These are phyloP conservation scores for Mycena capillaripes DNA, from an alignment of 768 basidiomycete genomes.

Conservation along the genomic window DNA sequence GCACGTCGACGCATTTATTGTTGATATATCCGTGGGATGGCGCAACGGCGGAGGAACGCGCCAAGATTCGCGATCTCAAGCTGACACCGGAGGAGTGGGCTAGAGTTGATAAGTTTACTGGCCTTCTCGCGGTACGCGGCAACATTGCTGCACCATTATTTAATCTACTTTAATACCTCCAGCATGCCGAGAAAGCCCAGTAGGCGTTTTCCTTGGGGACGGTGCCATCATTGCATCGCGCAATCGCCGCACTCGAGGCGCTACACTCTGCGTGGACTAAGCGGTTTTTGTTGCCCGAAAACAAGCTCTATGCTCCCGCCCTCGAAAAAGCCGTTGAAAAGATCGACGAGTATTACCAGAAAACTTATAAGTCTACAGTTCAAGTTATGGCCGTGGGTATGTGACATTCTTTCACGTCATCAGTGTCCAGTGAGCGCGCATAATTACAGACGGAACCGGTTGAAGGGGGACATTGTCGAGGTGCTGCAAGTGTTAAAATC, in stretches of 20 bases:
- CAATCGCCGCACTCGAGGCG: no score
- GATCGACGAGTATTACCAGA: no score
- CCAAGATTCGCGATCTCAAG: no score
- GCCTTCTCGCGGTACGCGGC: neutral
- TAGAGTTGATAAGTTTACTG: neutral
- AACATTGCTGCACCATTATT: neutral
- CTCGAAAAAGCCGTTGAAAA: no score
- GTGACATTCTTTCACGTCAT: constrained; percentile 38
- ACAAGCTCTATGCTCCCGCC: neutral
- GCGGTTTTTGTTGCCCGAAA: neutral
- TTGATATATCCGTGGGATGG: no score
- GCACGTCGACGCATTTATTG: no score
- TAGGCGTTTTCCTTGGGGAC: neutral
- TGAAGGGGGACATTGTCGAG: constrained; percentile 52
- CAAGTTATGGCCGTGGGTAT: neutral
- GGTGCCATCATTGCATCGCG: neutral
- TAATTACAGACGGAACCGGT: constrained; percentile 53
- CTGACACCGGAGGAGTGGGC: no score
- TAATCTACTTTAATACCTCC: neutral
- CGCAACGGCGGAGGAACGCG: no score
- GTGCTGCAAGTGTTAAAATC: constrained; percentile 49
- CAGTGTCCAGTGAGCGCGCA: constrained; percentile 46
- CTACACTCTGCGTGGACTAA: neutral
- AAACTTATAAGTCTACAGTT: no score
- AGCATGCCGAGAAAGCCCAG: neutral